These are phyloP conservation scores for Colletotrichum sp. DNA, from an alignment of 2,329 filamentous ascomycete genomes.

Conservation along the genomic window DNA sequence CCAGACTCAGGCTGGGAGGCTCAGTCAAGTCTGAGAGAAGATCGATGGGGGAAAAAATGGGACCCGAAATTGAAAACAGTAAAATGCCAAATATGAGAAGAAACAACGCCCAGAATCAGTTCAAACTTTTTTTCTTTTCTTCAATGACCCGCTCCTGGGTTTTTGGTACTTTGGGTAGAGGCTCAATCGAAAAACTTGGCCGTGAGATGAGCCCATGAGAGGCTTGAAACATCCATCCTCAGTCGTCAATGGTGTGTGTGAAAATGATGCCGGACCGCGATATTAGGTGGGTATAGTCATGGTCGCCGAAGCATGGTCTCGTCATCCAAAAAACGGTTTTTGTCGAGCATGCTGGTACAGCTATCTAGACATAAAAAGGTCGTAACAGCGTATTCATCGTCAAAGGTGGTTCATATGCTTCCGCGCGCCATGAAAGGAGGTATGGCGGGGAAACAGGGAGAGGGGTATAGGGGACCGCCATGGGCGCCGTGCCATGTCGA, in stretches of 20 bases:
- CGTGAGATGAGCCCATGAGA: not conserved
- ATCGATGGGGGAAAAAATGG: not conserved
- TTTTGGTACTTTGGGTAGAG: not conserved
- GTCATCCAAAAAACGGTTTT: conserved; percentile 21
- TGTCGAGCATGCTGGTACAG: conserved; percentile 35
- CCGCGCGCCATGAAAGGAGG: conserved; percentile 18
- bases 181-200: not conserved
- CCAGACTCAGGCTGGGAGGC: not conserved
- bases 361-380: conserved; percentile 51
- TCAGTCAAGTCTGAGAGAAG: not conserved
- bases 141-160: conserved; percentile 5
- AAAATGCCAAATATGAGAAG: not conserved
- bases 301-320: conserved; percentile 35
- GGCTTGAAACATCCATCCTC: not conserved
- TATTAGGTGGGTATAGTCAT: conserved; percentile 47
- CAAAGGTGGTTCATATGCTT: conserved; percentile 32
- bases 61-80: not conserved
- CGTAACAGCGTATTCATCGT: conserved; percentile 51
- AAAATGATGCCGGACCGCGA: conserved; percentile 9
- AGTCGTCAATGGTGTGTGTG: not conserved
- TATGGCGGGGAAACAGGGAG: conserved; percentile 22
- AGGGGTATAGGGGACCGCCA: conserved; percentile 32
- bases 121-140: conserved; percentile 20
- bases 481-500: conserved; percentile 36
- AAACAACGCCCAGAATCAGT: conserved; percentile 6